These are phyloP conservation scores for Tulasnella calospora DNA, from an alignment of 768 basidiomycete species.

Conservation along the genomic window DNA sequence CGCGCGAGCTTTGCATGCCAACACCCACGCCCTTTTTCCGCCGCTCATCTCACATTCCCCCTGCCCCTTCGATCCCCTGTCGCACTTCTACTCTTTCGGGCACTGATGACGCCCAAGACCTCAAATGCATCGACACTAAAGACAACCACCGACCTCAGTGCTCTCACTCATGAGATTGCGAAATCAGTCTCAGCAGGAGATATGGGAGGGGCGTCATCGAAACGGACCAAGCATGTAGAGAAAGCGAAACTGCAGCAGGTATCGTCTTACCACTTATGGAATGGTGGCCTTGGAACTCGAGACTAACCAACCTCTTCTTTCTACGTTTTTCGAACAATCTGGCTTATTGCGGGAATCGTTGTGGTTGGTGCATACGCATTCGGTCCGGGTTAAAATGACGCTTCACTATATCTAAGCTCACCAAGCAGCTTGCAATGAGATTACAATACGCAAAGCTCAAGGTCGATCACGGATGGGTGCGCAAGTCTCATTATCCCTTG, in stretches of 20 bases:
- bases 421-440: slow-evolving; percentile 65
- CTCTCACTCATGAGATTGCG: slow-evolving; percentile 11
- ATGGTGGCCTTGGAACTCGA: not conserved
- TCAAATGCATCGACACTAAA: not conserved
- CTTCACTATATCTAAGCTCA: slow-evolving; percentile 45
- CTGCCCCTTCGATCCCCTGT: slow-evolving; percentile 1
- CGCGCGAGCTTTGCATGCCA: slow-evolving; percentile 4
- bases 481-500: slow-evolving; percentile 32
- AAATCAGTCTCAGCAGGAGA: slow-evolving; percentile 13
- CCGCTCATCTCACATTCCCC: slow-evolving; percentile 3
- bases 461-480: slow-evolving; percentile 76
- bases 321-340: not conserved
- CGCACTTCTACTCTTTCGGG: not conserved
- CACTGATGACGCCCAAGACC: slow-evolving; percentile 14
- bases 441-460: slow-evolving; percentile 73
- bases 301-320: not conserved
- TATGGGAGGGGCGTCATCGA: not conserved
- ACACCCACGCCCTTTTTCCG: slow-evolving; percentile 10
- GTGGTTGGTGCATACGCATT: not conserved
- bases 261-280: not conserved
- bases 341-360: not conserved
- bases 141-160: slow-evolving; percentile 11
- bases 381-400: not conserved
- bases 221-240: slow-evolving; percentile 23
- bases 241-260: slow-evolving; percentile 26